Percentiles rank a stretch among this genome's conserved stretches.
phyloP scores from a whole-genome alignment of 768 basidiomycete species.

The Gymnopilus junonius region DNA sequence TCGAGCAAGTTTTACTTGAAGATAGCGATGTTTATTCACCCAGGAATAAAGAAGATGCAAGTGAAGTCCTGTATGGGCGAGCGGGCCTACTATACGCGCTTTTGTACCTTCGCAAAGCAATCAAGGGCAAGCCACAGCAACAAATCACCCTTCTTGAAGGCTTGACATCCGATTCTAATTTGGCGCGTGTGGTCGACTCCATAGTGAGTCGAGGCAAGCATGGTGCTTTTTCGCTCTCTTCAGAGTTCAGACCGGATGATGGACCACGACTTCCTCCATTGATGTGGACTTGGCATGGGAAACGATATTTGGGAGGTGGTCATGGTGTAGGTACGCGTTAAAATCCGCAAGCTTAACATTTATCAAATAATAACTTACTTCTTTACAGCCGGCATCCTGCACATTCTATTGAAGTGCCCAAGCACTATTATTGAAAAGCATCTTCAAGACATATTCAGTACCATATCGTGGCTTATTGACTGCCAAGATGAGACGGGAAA shows the following conservation, averaged over 20 bases:
- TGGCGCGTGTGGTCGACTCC: slow-evolving; percentile 44
- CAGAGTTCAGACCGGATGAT: slow-evolving; percentile 26
- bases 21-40: slow-evolving; percentile 20
- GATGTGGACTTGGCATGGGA: slow-evolving; percentile 68
- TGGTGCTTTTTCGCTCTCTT: slow-evolving; percentile 40
- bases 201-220: slow-evolving; percentile 49
- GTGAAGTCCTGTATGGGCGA: slow-evolving; percentile 63
- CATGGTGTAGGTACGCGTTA: slow-evolving; percentile 58
- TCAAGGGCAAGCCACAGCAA: slow-evolving; percentile 7
- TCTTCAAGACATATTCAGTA: slow-evolving; percentile 43
- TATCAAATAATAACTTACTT: not conserved
- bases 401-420: slow-evolving; percentile 52
- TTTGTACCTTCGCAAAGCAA: slow-evolving; percentile 42
- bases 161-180: slow-evolving; percentile 37
- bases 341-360: not conserved
- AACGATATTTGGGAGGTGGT: slow-evolving; percentile 57
- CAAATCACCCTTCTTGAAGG: slow-evolving; percentile 22
- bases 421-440: slow-evolving; percentile 37
- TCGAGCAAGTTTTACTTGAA: slow-evolving; percentile 26
- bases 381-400: slow-evolving; percentile 53
- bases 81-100: slow-evolving; percentile 60
- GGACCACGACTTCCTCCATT: slow-evolving; percentile 40
- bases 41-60: slow-evolving; percentile 46
- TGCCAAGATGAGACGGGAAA: slow-evolving; percentile 53
- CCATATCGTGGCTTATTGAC: slow-evolving; percentile 50